Evolutionary conservation across 495 filamentous ascomycete genomes (phyloP).

Genomic region (Penicillium cataractarum): DNA sequence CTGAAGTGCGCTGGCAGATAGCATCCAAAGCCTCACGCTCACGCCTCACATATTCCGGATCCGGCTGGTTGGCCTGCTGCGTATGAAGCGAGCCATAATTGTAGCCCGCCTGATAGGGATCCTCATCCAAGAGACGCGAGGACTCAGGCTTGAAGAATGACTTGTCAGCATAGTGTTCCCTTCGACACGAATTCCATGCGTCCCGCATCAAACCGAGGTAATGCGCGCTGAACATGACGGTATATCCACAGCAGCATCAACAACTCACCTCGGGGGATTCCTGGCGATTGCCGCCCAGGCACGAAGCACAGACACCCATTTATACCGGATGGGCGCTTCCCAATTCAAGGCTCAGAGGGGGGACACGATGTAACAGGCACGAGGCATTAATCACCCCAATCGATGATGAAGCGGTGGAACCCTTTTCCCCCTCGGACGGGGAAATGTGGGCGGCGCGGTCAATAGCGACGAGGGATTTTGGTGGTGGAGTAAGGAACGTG

Average conservation of each 20-base stretch:
- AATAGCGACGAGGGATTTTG: not conserved
- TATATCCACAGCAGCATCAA: slow-evolving; percentile 1
- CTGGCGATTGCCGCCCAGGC: slow-evolving; percentile 50
- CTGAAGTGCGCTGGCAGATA: slow-evolving; percentile 57
- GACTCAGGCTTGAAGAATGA: slow-evolving; percentile 45
- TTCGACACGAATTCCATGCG: slow-evolving; percentile 10
- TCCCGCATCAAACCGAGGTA: slow-evolving; percentile 24
- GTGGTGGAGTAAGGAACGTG: slow-evolving; percentile 24
- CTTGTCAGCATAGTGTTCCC: slow-evolving; percentile 28
- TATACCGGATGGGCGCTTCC: slow-evolving; percentile 19
- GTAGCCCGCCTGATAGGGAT: slow-evolving; percentile 54
- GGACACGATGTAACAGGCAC: slow-evolving; percentile 30
- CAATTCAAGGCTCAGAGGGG: slow-evolving; percentile 12
- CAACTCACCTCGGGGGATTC: slow-evolving; percentile 50
- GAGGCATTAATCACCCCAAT: slow-evolving; percentile 35
- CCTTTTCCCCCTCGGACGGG: slow-evolving; percentile 11
- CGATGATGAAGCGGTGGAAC: slow-evolving; percentile 22
- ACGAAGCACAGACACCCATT: slow-evolving; percentile 58
- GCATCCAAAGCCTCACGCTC: slow-evolving; percentile 57
- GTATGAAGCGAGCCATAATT: slow-evolving; percentile 49
- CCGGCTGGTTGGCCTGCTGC: slow-evolving; percentile 47
- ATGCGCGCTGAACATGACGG: slow-evolving; percentile 21
- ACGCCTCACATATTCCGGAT: slow-evolving; percentile 52
- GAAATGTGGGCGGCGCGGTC: not conserved
- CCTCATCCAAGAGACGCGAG: slow-evolving; percentile 55